Evolutionary conservation across 768 basidiomycete species (phyloP), one percentile per base, ranked within the genome.

Genomic region (Hypsizygus marmoreus): DNA sequence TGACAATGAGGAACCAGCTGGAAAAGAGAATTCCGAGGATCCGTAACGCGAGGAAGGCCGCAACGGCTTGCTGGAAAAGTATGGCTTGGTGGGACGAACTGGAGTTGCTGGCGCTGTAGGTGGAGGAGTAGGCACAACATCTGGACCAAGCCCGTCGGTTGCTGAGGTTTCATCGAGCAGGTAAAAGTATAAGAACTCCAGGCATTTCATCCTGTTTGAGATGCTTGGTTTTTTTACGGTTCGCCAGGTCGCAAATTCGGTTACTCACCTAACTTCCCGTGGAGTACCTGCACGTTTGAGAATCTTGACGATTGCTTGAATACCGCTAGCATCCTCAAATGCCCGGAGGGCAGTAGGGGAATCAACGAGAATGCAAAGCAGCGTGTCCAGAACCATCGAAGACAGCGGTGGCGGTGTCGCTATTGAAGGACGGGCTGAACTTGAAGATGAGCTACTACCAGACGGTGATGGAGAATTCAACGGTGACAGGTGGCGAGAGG

Each of bases 161-260:
- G 65, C 43, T 5, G 69, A 60, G 1, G 79, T 81, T 60, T 97
- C 94, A 49, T 95, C 94, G 34, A 95, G 73, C 6, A 97, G 75
- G 63, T 97, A 97, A 64, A 95, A 97, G 65, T 95, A 95, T 12
- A 97, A 69, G 57, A 97, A 94, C 61, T 97, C 95, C 13, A 97
- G 74, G 51, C 92, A 95, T 70, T 95, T 95, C 88, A 97, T 95
- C 56, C 94, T 95, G 56, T 16, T n/a, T n/a, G n/a, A 29, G 19
- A 26, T 6, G 13, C 29, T 25, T 35, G 19, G n/a, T 36, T 28
- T 33, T n/a, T n/a, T n/a, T n/a, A n/a, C n/a, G n/a, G n/a, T n/a
- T n/a, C n/a, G n/a, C n/a, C n/a, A n/a, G n/a, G n/a, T n/a, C n/a
- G n/a, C n/a, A n/a, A n/a, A n/a, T n/a, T n/a, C n/a, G 7, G 14